These are phyloP conservation scores for Geotrichum macrosporum DNA, from an alignment of 1,139 yeast genomes.

Conservation along the genomic window DNA sequence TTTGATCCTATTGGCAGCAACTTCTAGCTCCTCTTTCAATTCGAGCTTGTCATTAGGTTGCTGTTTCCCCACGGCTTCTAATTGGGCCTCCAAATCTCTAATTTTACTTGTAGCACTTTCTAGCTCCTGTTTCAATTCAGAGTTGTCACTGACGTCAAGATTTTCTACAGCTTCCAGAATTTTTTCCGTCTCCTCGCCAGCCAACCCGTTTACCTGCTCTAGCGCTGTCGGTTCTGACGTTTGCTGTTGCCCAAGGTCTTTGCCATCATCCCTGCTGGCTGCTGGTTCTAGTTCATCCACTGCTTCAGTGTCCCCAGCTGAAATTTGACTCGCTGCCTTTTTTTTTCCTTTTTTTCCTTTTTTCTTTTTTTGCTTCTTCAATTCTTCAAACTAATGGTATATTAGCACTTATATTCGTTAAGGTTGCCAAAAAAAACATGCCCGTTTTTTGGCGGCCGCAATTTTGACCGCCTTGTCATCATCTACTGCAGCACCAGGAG, in stretches of 20 bases:
- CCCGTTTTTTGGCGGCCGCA: slow-evolving; percentile 60
- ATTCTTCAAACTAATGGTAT: slow-evolving; percentile 46
- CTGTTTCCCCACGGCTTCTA: slow-evolving; percentile 18
- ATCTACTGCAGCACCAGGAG: slow-evolving; percentile 6
- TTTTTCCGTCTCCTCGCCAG: slow-evolving; percentile 11
- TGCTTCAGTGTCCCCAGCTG: slow-evolving; percentile 10
- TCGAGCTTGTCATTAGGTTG: too few relatives aligned
- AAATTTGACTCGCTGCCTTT: slow-evolving; percentile 25
- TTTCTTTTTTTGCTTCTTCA: slow-evolving; percentile 53
- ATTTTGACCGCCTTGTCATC: slow-evolving; percentile 50
- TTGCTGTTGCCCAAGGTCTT: background rate
- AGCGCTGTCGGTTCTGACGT: slow-evolving; percentile 1
- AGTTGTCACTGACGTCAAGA: too few relatives aligned
- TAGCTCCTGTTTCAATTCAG: slow-evolving; percentile 5
- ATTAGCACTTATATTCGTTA: slow-evolving; percentile 3
- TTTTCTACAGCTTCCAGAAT: too few relatives aligned
- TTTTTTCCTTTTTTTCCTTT: slow-evolving; percentile 44
- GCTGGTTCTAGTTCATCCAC: slow-evolving; percentile 17
- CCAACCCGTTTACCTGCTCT: too few relatives aligned
- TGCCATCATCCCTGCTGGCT: slow-evolving; percentile 11
- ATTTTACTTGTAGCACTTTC: slow-evolving; percentile 18
- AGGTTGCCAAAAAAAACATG: slow-evolving; percentile 21
- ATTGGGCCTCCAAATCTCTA: slow-evolving; percentile 11
- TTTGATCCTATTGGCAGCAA: too few relatives aligned
- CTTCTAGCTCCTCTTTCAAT: too few relatives aligned